Evolutionary conservation across 2,329 filamentous ascomycete genomes (phyloP), one percentile per base, ranked within the genome.

Genomic region (Pseudogymnoascus verrucosus): DNA sequence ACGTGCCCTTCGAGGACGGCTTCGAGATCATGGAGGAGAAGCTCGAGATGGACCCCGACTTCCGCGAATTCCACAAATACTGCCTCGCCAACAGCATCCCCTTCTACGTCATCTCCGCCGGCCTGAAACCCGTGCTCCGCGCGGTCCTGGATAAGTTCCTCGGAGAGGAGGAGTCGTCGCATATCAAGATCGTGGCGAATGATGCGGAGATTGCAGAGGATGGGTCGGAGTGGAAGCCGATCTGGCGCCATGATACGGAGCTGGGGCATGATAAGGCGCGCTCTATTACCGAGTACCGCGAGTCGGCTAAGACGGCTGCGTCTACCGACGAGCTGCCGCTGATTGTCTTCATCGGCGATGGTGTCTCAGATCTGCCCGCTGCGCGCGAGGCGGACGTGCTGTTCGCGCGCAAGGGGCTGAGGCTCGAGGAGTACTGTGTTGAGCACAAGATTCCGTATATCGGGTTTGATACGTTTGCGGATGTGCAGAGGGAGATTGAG

Each of bases 311-410:
- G 66, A 73, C 83, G 4, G 76, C 80, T 59, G 81, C 80, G 65
- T 81, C 83, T 14, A 83, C 88, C 64, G 85, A 82, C 63, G 83
- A 84, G 2, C 80, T 88, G 57, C 86, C 86, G 0, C 76, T 89
- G 61, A 87, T 89, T 68, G 77, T 89, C 62, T 89, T 89, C 75
- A 88, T 89, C 67, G 86, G 87, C 60, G 87, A 89, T 69, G 87
- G 86, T 21, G 85, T 89, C 5, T 87, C 84, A 0, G 87, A 89
- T 70, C 78, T 89, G 1, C 81, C 87, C 0, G 86, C 86, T 2
- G 86, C 87, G 0, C 78, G 84, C 31, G 80, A 89, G 70, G 85
- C 86, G 1, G 87, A 89, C 70, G 83, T 89, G 0, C 80, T 89
- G 10, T 89, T 89, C 69, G 86, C 87, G 0, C 80, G 86, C 10